A percentile compares a stretch with the other conserved stretches of the same genome.
Evolutionary conservation across 2,329 filamentous ascomycete species (phyloP).

Genomic region (Aureobasidium sp.): DNA sequence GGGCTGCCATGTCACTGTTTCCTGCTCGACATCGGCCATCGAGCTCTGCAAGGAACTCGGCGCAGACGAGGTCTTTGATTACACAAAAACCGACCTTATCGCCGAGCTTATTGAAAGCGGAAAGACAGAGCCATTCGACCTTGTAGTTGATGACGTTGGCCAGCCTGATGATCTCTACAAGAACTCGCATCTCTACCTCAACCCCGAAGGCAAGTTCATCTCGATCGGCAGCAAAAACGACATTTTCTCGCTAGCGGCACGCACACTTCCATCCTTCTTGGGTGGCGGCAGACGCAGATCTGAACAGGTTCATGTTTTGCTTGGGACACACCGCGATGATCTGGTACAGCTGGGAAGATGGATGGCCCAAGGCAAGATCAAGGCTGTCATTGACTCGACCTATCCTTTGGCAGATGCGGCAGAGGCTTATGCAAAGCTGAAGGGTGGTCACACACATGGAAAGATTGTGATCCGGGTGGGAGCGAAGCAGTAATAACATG

Average conservation of each 20-base stretch:
- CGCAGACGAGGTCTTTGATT: constrained; percentile 58
- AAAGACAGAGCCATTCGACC: constrained; percentile 43
- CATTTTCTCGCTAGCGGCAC: constrained; percentile 25
- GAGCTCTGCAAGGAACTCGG: constrained; percentile 52
- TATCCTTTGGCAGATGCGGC: constrained; percentile 51
- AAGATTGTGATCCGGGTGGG: constrained; percentile 48
- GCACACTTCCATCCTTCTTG: constrained; percentile 39
- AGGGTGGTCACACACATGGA: constrained; percentile 48
- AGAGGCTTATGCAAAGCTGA: constrained; percentile 53
- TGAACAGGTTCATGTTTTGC: constrained; percentile 28
- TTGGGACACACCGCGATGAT: constrained; percentile 37
- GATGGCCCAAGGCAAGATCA: constrained; percentile 54
- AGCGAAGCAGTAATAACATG: constrained; percentile 1
- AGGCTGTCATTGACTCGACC: constrained; percentile 48
- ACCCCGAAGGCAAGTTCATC: constrained; percentile 45
- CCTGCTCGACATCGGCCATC: constrained; percentile 53
- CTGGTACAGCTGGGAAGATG: constrained; percentile 46
- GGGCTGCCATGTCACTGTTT: constrained; percentile 52
- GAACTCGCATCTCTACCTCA: constrained; percentile 45
- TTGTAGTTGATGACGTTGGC: constrained; percentile 55
- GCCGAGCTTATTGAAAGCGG: constrained; percentile 35
- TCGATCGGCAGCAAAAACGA: constrained; percentile 42
- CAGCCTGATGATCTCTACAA: constrained; percentile 46
- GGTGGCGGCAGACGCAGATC: constrained; percentile 46
- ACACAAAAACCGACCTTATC: constrained; percentile 45